Base-by-base conservation (phyloP, 139 green algal genomes). In the Dunaliella primolecta region DNA sequence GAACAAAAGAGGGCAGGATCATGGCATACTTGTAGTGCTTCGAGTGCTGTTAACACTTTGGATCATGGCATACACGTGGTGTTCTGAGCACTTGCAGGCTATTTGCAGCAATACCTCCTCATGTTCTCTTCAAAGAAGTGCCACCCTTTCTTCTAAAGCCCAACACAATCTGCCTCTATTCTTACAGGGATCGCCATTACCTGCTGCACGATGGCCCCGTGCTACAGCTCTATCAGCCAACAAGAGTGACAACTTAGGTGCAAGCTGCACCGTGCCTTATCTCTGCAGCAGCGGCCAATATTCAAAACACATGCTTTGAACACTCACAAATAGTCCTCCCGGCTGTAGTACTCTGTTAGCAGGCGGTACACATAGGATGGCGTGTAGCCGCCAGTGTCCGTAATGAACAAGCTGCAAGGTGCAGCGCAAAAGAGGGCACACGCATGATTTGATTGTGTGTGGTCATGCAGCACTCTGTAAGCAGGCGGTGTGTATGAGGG, bases 351-450 rank as follows among this genome's bases (percentile, higher is more conserved):
- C 85, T 98, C 95, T 23, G 91, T 86, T n/a, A 98, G 85, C 36
- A 98, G 90, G 33, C 95, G 89, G 88, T 97, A 97, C 24, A 97
- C 92, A 84, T 97, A 97, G 0, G 89, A 95, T 0, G 94, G 94
- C 33, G 90, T 96, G 89, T 95, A 92, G 25, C 93, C 92, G 0
- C 94, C 94, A 2, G 92, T 97, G 87, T 98, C 96, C 0, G 96
- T 99, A 23, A 99, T 89, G 86, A 98, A 97, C 30, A 99, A 88
- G 80, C 80, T 93, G 89, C 46, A 64, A 7, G n/a, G n/a, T n/a
- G n/a, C n/a, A n/a, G 15, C 46, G 15, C 46, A 64, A 64, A 64
- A 15, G 46, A 64, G 46, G 46, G 46, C 46, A n/a, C n/a, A n/a
- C n/a, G n/a, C n/a, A n/a, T n/a, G n/a, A n/a, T n/a, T n/a, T n/a